Base-by-base conservation (phyloP, 1,139 yeast genomes). In the Scheffersomyces quercinus region DNA sequence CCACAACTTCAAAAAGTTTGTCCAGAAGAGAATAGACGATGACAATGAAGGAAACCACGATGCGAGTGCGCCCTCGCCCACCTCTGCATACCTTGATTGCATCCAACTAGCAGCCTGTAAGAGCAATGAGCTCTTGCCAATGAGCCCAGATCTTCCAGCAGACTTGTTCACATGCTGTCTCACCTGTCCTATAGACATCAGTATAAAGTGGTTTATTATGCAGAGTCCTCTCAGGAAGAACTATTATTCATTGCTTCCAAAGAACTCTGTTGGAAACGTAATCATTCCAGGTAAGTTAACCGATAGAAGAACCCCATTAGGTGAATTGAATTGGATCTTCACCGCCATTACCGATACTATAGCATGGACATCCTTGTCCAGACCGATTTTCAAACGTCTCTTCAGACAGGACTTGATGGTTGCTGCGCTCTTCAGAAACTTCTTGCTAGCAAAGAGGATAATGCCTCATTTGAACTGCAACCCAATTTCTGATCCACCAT, bases 321-420 rank as follows among this genome's bases (percentile, higher is more conserved):
- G 99, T 24, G 99, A 95, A 62, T 75, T 93, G 46, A 90, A 90
- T 60, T 95, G 99, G 98, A 93, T 93, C 31, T 93, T 93, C 65
- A 95, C 98, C 1, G 98, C 99, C 3, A 90, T 93, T 35, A 93
- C 99, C 3, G 99, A 93, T 64, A 93, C 98, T 0, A 93, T 93
- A 48, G 99, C 99, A 4, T 95, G 99, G 98, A 89, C 97, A 0
- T 81, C 93, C 1, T 68, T 95, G 38, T 90, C 96, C 2, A 75
- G 97, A 47, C 91, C 96, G 1, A 71, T 93, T 35, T 93, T 95
- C 70, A 91, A 91, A 58, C 78, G 93, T 44, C 73, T 95, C 15
- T 93, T 95, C 58, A 78, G 99, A 59, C 99, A 93, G 62, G 99
- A 93, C 63, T 73, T 93, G 55, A 93, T 93, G 84, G 97, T 93